Base-by-base conservation (phyloP, 1,139 yeast species). In the Candida sp. region DNA sequence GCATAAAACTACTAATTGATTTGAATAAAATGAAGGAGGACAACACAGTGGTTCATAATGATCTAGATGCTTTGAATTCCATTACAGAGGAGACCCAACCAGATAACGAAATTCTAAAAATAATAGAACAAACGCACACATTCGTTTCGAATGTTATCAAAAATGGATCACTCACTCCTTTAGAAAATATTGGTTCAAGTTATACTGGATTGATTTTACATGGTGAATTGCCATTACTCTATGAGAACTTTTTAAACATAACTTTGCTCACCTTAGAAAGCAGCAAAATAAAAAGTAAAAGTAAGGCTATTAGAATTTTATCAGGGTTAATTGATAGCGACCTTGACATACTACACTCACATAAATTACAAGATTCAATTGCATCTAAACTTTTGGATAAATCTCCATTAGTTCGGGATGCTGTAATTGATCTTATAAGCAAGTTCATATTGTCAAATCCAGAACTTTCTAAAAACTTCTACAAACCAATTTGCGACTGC, bases 341-440 rank as follows among this genome's bases (percentile, higher is more conserved):
- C 43, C 72, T 81, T 1, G 52, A 64, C 0, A 61, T 87, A 30
- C 60, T 87, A 36, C 58, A 71, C 1, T 64, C 77, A 1, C 73
- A 79, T 0, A 63, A 66, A 22, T 75, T 87, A 4, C 82, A 76
- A 49, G 66, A 65, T 6, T 71, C 85, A 0, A 66, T 88, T 4
- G 68, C 81, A 1, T 66, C 62, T 7, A 64, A 82, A 41, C 63
- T 88, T 33, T 62, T 57, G 5, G 93, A 87, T 50, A 56, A 71
- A 1, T 85, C 91, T 1, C 80, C 95, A 0, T 74, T 83, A 43
- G 93, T 88, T 0, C 73, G 90, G 47, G 91, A 85, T 55, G 87
- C 95, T 0, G 82, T 83, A 2, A 65, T 88, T 23, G 95, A 87
- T 38, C 69, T 89, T 41, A 63, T 87, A 25, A 75, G 78, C 11